Base-by-base conservation (phyloP, 108 stramenopile genomes). In the Skeletonema marinoi region DNA sequence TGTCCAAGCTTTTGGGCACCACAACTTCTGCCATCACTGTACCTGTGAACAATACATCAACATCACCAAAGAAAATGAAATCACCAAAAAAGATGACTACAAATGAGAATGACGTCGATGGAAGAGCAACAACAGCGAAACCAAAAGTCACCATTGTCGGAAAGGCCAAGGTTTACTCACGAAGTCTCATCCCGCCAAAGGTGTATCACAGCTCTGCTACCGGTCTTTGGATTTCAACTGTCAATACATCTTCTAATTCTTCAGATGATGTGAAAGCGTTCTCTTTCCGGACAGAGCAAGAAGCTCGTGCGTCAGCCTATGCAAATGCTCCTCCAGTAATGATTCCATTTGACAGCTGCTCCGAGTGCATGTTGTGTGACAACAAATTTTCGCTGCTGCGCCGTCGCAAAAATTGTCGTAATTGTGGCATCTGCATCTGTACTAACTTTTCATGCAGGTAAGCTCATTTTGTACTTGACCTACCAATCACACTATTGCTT, bases 281-380 rank as follows among this genome's bases (percentile, higher is more conserved):
- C 69, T 90, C 90, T 10, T 96, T 92, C 66, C 71, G 79, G 17
- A 71, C 88, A 17, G 91, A 96, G 79, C 70, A 83, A 44, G 88
- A 92, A 74, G 95, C 95, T n/a, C 70, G 91, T 30, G 95, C 93
- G 64, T 91, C 90, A n/a, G 95, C 91, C 29, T 92, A 92, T 64
- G 92, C 95, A 1, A 92, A 90, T 42, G 91, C 95, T 17, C 92
- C 95, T 48, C 92, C 95, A 17, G 80, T 88, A 44, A 93, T 93
- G 88, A 36, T 89, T 31, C 84, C 89, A 39, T 87, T 93, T 48
- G 56, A 48, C 38, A 86, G 85, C 30, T 68, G 77, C 29, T 74
- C 86, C 1, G 48, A 77, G 39, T 96, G 95, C 66, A 90, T 85
- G 70, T 69, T 88, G 14, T 96, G 95, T 75, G 73, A 78, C 17